Percentiles rank a stretch among this genome's conserved stretches.
Conservation (phyloP, 495 filamentous ascomycete genomes). For the Wilcoxina mikolae region DNA sequence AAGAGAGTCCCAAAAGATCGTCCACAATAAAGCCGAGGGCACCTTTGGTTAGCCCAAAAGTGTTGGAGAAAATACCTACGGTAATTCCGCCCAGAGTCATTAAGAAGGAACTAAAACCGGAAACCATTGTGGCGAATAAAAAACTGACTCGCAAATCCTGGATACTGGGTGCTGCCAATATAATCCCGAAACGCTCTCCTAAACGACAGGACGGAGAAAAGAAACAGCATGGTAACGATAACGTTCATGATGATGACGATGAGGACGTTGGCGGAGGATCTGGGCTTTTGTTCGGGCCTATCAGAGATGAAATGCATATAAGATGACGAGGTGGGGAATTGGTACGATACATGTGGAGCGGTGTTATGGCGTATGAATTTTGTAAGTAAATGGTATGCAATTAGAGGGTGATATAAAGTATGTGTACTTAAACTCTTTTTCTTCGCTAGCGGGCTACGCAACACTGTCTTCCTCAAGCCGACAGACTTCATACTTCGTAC, state of each 20-base stretch:
- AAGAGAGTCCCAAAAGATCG: background rate
- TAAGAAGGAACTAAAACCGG: background rate
- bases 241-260: background rate
- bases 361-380: too few species aligned
- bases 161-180: too few species aligned
- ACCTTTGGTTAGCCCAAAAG: background rate
- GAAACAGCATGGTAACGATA: background rate
- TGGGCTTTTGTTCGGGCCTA: background rate
- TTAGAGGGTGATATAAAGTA: too few species aligned
- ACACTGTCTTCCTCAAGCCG: too few species aligned
- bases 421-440: too few species aligned
- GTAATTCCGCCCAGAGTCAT: background rate
- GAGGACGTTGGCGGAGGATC: background rate
- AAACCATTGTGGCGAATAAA: background rate
- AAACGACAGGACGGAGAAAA: background rate
- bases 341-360: too few species aligned
- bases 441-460: too few species aligned
- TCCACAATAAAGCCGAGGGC: background rate
- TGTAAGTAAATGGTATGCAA: too few species aligned
- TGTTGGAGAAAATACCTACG: background rate
- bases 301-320: background rate
- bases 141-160: background rate
- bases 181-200: too few species aligned
- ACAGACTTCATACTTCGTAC: too few species aligned
- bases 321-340: too few species aligned